Evolutionary conservation across 352 stramenopile species (phyloP).

Genomic region (Globisporangium heterothallicum): DNA sequence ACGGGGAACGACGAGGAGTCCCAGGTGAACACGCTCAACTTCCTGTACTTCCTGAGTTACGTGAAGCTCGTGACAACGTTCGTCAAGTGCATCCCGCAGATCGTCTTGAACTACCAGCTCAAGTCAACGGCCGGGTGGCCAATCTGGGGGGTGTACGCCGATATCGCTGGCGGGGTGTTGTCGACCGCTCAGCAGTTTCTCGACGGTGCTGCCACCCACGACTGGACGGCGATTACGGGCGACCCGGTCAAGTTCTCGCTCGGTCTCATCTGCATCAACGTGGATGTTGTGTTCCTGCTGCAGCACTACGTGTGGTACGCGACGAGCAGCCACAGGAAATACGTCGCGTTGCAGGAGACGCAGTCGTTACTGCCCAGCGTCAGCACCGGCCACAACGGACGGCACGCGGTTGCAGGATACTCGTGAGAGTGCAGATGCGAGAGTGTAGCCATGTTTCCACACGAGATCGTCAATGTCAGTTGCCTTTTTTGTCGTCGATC

Average conservation of each 20-base stretch:
- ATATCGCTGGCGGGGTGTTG: conserved; percentile 93
- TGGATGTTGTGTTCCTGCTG: conserved; percentile 95
- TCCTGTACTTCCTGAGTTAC: conserved; percentile 92
- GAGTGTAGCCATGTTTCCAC: too few relatives aligned
- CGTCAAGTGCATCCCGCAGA: conserved; percentile 96
- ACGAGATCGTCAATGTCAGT: too few relatives aligned
- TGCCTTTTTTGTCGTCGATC: too few relatives aligned
- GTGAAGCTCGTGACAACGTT: conserved; percentile 94
- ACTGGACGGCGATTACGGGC: conserved; percentile 94
- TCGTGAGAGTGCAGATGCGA: too few relatives aligned
- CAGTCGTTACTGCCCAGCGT: conserved; percentile 33
- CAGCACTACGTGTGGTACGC: conserved; percentile 96
- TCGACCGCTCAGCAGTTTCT: conserved; percentile 91
- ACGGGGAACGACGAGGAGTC: conserved; percentile 13
- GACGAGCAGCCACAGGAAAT: conserved; percentile 29
- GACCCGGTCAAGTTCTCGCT: conserved; percentile 95
- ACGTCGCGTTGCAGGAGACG: conserved; percentile 35
- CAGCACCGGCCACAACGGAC: neutral
- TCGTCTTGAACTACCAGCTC: conserved; percentile 92
- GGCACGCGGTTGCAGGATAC: neutral
- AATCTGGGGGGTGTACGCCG: conserved; percentile 97
- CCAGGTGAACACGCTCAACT: conserved; percentile 87
- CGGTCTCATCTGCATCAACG: conserved; percentile 93
- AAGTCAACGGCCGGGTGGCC: conserved; percentile 96
- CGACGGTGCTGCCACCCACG: conserved; percentile 85